Conservation (phyloP, 75 land plant genomes). For the Isoetes taiwanensis region DNA sequence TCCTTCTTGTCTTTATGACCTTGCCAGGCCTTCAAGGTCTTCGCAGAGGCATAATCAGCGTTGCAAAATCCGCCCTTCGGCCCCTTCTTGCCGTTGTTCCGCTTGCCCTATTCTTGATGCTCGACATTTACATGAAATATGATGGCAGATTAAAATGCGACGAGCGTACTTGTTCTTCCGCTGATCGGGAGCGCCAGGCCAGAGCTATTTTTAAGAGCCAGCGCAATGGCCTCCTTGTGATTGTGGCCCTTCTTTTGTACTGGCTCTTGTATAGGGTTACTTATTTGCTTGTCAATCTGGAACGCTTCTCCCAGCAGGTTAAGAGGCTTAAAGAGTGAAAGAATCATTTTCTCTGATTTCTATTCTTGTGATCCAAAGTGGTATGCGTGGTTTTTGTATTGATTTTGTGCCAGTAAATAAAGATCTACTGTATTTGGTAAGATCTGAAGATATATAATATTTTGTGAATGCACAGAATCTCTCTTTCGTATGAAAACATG, state of each 20-base stretch:
- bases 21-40: conserved; percentile 33
- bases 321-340: conserved; percentile 23
- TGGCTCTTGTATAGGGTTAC: conserved; percentile 35
- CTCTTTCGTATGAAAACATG: too few species aligned
- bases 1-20: conserved; percentile 24
- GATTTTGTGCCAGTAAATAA: too few species aligned
- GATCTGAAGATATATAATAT: too few species aligned
- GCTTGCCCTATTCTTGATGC: conserved; percentile 21
- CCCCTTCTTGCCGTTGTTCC: conserved; percentile 40
- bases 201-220: conserved; percentile 30
- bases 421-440: too few species aligned
- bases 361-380: too few species aligned
- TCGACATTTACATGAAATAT: conserved; percentile 41
- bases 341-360: too few species aligned
- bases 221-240: conserved; percentile 29
- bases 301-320: conserved; percentile 21
- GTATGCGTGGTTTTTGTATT: too few species aligned
- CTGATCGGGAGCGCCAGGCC: conserved; percentile 14
- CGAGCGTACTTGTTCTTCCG: conserved; percentile 14
- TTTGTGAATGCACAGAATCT: too few species aligned
- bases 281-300: conserved; percentile 25
- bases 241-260: conserved; percentile 25
- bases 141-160: conserved; percentile 20
- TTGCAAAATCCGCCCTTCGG: conserved; percentile 61
- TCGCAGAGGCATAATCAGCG: conserved; percentile 63